Evolutionary conservation across 495 filamentous ascomycete species (phyloP).

Genomic region (Penicillium paxilli): DNA sequence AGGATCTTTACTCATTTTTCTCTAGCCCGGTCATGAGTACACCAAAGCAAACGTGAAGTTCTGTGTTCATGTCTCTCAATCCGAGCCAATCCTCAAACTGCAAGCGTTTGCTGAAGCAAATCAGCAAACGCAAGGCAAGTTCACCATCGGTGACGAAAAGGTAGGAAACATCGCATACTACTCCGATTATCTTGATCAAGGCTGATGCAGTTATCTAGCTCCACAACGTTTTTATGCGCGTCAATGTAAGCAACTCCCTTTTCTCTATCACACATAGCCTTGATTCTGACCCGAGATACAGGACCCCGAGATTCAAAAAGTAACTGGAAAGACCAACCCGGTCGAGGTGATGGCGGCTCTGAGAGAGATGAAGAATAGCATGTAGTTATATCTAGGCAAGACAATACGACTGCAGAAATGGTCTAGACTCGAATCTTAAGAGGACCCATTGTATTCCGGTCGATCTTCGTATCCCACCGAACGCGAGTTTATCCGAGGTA

Average conservation of each 20-base stretch:
- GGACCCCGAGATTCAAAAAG: constrained; percentile 84
- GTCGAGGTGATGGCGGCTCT: constrained; percentile 85
- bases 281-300: constrained; percentile 25
- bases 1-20: constrained; percentile 1
- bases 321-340: constrained; percentile 77
- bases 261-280: constrained; percentile 3
- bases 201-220: constrained; percentile 50
- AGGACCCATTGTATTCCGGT: background rate
- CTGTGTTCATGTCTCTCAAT: constrained; percentile 68
- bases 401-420: background rate
- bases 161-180: constrained; percentile 39
- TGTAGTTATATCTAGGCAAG: constrained; percentile 4
- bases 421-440: background rate
- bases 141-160: constrained; percentile 98
- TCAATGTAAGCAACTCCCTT: constrained; percentile 58
- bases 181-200: background rate
- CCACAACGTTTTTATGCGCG: constrained; percentile 96
- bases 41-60: constrained; percentile 94
- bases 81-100: constrained; percentile 74
- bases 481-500: constrained; percentile 3
- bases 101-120: constrained; percentile 75
- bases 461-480: constrained; percentile 8
- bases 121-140: constrained; percentile 88
- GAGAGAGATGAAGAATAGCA: constrained; percentile 87
- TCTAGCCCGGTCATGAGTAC: constrained; percentile 91